Conservation (phyloP, 495 filamentous ascomycete genomes). For the Terfezia claveryi region DNA sequence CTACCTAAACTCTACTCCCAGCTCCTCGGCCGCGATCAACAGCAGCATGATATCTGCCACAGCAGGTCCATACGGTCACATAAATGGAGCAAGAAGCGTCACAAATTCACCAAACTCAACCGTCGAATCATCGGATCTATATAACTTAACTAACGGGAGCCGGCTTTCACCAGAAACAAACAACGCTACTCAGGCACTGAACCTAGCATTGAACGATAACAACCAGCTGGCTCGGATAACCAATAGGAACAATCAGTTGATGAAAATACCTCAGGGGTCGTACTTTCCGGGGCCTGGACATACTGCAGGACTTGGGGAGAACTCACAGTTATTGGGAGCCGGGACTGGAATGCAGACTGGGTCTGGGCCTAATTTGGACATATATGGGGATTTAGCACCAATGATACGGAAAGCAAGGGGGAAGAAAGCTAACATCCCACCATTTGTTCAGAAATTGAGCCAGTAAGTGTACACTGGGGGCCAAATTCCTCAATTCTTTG, state of each 20-base stretch:
- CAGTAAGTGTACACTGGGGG: conserved; percentile 36
- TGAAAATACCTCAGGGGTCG: conserved; percentile 10
- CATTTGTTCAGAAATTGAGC: conserved; percentile 95
- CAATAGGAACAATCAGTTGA: conserved; percentile 10
- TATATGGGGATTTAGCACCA: conserved; percentile 10
- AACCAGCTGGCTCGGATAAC: conserved; percentile 8
- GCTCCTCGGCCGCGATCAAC: conserved; percentile 4
- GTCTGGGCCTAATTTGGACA: neutral
- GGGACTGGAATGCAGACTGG: conserved; percentile 6
- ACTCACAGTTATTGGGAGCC: neutral
- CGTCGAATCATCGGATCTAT: neutral
- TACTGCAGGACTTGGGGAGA: neutral
- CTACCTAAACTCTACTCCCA: too few species aligned
- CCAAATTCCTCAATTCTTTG: neutral
- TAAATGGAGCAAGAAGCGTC: neutral
- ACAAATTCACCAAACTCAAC: neutral
- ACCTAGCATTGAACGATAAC: neutral
- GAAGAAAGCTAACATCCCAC: conserved; percentile 41
- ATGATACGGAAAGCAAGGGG: conserved; percentile 19
- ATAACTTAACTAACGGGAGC: neutral
- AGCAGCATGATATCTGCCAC: conserved; percentile 7
- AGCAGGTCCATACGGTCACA: neutral
- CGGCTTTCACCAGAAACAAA: neutral
- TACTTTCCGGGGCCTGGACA: neutral
- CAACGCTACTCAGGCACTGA: neutral